Base-by-base conservation (phyloP, 768 basidiomycete species). In the Kwoniella dendrophila region DNA sequence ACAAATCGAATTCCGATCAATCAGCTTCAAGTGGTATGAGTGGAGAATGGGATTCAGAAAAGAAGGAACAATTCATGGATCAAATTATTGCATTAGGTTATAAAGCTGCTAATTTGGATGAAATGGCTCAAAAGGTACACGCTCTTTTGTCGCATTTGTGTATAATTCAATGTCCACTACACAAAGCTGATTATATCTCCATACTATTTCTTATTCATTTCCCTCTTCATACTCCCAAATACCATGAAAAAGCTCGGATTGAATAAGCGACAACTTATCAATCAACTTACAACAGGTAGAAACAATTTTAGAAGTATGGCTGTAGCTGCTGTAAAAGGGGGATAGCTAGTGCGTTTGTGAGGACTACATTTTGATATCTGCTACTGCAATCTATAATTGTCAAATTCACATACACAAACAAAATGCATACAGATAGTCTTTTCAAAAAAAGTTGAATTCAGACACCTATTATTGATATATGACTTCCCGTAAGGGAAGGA, bases 31-130 rank as follows among this genome's bases (percentile, higher is more conserved):
- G 5, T 16, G 51, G 51, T 7, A 10, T 36, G 20, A 56, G 30
- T 30, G 63, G 58, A 7, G 52, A n/a, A 18, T 65, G 63, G 63
- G 45, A 33, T 18, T 11, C 63, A 4, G 58, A 56, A 33, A 65
- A 65, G 29, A 34, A 44, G 30, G 58, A 26, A 24, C 40, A 38
- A 20, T 58, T 66, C 41, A 56, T 66, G 64, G 59, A 66, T 56
- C 6, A 48, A 11, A 62, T 61, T 32, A 61, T 66, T 30, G 36
- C 59, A 51, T 18, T 55, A 24, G 64, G 64, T 7, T 52, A 56
- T 26, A 66, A 57, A 45, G 54, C 40, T 57, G 59, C 55, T 20
- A 49, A 62, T 41, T 26, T 66, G 32, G 48, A 62, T 45, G 49
- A 44, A 16, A 30, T 66, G 26, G 45, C 57, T 30, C 26, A 38